These are phyloP conservation scores for Chenopodium album DNA, from an alignment of 148 eudicot genomes.

Conservation along the genomic window DNA sequence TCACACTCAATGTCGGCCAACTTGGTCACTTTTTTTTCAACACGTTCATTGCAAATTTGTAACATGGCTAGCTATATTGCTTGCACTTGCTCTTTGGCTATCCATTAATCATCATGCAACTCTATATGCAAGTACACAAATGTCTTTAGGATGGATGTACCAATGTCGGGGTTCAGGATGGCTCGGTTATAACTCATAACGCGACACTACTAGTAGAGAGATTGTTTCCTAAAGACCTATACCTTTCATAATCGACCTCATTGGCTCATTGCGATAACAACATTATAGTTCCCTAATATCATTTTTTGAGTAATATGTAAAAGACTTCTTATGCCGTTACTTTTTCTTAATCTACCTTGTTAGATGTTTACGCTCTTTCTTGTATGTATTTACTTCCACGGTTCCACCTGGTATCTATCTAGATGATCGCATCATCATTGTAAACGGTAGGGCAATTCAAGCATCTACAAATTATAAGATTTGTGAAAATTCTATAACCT, in stretches of 20 bases:
- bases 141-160: background rate
- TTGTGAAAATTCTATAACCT: background rate
- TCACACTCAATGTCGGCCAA: slow-evolving; percentile 18
- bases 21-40: slow-evolving; percentile 17
- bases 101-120: background rate
- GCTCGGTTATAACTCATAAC: background rate
- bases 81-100: background rate
- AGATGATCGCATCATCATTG: background rate
- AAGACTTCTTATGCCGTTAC: background rate
- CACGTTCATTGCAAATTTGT: background rate
- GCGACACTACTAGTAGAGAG: background rate
- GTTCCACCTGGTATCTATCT: background rate
- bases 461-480: background rate
- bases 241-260: background rate
- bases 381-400: too few relatives aligned
- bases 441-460: background rate
- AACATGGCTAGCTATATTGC: background rate
- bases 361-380: too few relatives aligned
- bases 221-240: background rate
- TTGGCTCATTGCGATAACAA: background rate
- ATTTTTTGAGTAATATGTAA: background rate
- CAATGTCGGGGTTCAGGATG: background rate
- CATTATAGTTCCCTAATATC: background rate
- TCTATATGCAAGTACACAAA: too few relatives aligned
- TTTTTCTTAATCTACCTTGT: background rate